Evolutionary conservation across 257 asterid species (phyloP), one percentile per base, ranked within the genome.

Genomic region (Fraxinus pennsylvanica): DNA sequence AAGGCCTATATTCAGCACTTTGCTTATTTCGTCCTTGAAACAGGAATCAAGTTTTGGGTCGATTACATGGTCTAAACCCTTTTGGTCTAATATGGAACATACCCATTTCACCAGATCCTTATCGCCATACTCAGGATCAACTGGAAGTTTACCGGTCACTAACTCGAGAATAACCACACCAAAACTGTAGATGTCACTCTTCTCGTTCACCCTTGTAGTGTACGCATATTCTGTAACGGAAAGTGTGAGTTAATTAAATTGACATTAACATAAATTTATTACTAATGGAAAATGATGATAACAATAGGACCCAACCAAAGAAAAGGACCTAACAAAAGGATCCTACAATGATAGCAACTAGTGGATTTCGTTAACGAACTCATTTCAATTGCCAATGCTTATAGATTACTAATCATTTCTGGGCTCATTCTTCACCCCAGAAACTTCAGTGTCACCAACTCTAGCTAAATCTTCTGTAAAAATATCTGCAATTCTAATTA

Each of bases 101-200:
- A 89, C 96, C 99, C 99, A 95, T 76, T 88, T 95, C 69, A 91
- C 98, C 85, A 95, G 72, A 81, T 95, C 98, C 82, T 93, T 93
- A 81, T 93, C 99, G 41, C 99, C 98, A 1, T 80, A 90, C 85
- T 95, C 99, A 0, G 98, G 98, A 81, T 91, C 99, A 5, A 90
- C 89, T 0, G 99, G 97, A 15, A 83, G 98, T 79, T 86, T 87
- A 38, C 99, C 98, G 0, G 94, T 93, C 0, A 93, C 93, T 61
- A 95, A 65, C 82, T 95, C 99, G 2, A 95, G 93, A n/a, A 93
- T 85, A 14, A 95, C 97, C 0, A 95, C 92, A 0, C 99, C 99
- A 2, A 95, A 95, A 72, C 99, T 95, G 90, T 93, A 95, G 30
- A 84, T 91, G 59, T 95, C 99, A 52, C 99, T 95, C 93, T 93